Evolutionary conservation across 345 rosid species (phyloP).

Genomic region (Hibiscus trionum): DNA sequence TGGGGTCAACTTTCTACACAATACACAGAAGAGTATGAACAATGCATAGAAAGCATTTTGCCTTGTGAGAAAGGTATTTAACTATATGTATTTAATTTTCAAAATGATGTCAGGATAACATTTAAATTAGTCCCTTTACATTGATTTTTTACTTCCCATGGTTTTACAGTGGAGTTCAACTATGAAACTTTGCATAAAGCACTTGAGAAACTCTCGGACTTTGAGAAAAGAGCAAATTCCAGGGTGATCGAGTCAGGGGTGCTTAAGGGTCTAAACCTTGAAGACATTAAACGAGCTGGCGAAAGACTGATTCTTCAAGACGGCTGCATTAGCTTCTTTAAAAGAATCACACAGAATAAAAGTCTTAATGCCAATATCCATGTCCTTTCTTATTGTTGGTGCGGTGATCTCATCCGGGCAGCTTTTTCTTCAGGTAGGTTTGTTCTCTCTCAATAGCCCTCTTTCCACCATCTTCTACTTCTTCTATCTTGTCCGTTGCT

Average conservation of each 20-base stretch:
- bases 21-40: slow-evolving; percentile 82
- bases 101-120: not conserved
- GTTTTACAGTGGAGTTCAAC: slow-evolving; percentile 55
- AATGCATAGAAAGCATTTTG: slow-evolving; percentile 75
- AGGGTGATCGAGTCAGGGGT: slow-evolving; percentile 83
- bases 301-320: slow-evolving; percentile 79
- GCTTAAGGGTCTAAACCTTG: slow-evolving; percentile 74
- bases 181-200: slow-evolving; percentile 61
- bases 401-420: slow-evolving; percentile 80
- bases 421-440: slow-evolving; percentile 63
- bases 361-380: slow-evolving; percentile 50
- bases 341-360: slow-evolving; percentile 49
- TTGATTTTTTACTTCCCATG: slow-evolving; percentile 8
- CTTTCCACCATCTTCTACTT: not conserved
- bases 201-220: slow-evolving; percentile 63
- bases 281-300: slow-evolving; percentile 90
- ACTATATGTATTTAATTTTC: not conserved
- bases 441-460: not conserved
- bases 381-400: slow-evolving; percentile 94
- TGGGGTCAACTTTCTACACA: slow-evolving; percentile 72
- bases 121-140: not conserved
- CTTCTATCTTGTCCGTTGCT: not conserved
- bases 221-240: slow-evolving; percentile 76
- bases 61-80: slow-evolving; percentile 52
- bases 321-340: slow-evolving; percentile 72